Evolutionary conservation across 495 filamentous ascomycete species (phyloP).

Genomic region (Pseudevernia furfuracea): DNA sequence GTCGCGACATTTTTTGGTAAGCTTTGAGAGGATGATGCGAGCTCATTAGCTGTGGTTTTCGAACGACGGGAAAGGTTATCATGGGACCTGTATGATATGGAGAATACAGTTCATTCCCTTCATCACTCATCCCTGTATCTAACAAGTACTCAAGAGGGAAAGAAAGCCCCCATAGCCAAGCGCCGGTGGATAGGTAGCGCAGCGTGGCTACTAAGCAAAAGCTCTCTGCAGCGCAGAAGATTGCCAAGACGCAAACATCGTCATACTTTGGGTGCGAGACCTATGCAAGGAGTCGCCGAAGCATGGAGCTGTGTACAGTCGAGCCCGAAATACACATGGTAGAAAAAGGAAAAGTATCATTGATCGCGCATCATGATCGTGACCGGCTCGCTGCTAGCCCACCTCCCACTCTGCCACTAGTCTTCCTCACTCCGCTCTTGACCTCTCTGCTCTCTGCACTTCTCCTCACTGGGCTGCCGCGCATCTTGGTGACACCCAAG

Average conservation of each 20-base stretch:
- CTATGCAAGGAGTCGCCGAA: not conserved
- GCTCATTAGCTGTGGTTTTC: not conserved
- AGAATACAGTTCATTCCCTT: slow-evolving; percentile 10
- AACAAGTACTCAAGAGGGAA: not conserved
- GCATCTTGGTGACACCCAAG: slow-evolving; percentile 64
- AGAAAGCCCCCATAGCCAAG: slow-evolving; percentile 13
- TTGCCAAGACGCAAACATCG: not conserved
- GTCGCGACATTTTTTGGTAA: not conserved
- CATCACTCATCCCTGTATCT: slow-evolving; percentile 9
- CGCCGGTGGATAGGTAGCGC: slow-evolving; percentile 12
- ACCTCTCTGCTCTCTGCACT: slow-evolving; percentile 45
- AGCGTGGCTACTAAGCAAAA: slow-evolving; percentile 13
- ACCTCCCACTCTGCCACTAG: slow-evolving; percentile 86
- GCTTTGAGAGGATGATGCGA: not conserved
- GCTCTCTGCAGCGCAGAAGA: slow-evolving; percentile 3
- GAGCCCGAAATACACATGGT: slow-evolving; percentile 5
- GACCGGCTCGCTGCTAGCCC: slow-evolving; percentile 20
- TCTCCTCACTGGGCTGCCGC: slow-evolving; percentile 56
- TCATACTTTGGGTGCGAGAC: not conserved
- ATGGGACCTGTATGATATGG: not conserved
- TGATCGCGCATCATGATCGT: slow-evolving; percentile 20
- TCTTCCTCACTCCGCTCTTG: slow-evolving; percentile 72
- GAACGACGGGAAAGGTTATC: not conserved
- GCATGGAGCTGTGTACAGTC: not conserved
- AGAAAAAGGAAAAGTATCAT: slow-evolving; percentile 1